Evolutionary conservation across 163 green algal genomes (phyloP), one percentile per base, ranked within the genome.

Genomic region (Chlamydomonas reinhardtii): DNA sequence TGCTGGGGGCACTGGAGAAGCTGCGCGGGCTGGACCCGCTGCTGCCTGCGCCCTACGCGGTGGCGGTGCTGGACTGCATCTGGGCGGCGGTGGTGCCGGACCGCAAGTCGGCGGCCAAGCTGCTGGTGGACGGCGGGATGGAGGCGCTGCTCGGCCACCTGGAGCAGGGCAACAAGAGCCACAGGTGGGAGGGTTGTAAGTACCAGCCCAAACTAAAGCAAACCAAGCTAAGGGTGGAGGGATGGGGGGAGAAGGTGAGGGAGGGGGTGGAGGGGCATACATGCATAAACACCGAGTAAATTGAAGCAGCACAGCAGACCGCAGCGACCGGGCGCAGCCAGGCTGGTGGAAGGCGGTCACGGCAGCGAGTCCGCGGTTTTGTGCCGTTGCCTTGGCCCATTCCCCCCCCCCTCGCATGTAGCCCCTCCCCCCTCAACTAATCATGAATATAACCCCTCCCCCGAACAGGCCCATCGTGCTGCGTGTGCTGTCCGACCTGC

Each of bases 401-500:
- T n/a, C n/a, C n/a, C n/a, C n/a, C n/a, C n/a, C n/a, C n/a, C n/a
- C n/a, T n/a, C n/a, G n/a, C n/a, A n/a, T n/a, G n/a, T n/a, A n/a
- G n/a, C n/a, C n/a, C n/a, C n/a, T n/a, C n/a, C n/a, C n/a, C n/a
- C n/a, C n/a, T n/a, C n/a, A n/a, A n/a, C n/a, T n/a, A n/a, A n/a
- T n/a, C n/a, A n/a, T n/a, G n/a, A n/a, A n/a, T n/a, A n/a, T n/a
- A n/a, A n/a, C n/a, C n/a, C n/a, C 5, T 48, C 39, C 5, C 8
- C 39, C 39, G 5, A 8, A 87, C 71, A 73, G 85, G 32, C 81
- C 91, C 22, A 75, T 95, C 3, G 24, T 89, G n/a, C 73, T 96
- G 69, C 86, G 83, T 6, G 24, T 94, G n/a, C 79, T 96, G 31
- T 87, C 90, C 0, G 94, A 96, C 92, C 75, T 95, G 43, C 83